Evolutionary conservation across 176 grass and related monocot genomes (phyloP).

Genomic region (Secale cereale): DNA sequence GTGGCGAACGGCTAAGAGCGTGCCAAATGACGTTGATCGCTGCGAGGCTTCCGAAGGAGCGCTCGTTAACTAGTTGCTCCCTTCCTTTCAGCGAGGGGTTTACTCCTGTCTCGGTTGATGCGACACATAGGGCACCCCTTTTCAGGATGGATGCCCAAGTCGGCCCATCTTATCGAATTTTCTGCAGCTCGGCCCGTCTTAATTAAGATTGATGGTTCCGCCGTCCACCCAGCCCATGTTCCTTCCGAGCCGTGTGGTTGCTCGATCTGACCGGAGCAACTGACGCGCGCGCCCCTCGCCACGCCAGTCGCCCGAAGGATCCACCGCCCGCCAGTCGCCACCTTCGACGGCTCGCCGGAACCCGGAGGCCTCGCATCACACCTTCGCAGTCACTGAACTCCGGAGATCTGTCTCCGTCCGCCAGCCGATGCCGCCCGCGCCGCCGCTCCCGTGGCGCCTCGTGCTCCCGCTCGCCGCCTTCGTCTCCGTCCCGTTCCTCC

Average conservation of each 20-base stretch:
- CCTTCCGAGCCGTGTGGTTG: background rate
- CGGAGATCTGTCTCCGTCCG: background rate
- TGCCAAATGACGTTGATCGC: too few species aligned
- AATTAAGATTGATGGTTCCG: too few species aligned
- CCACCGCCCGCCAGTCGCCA: slow-evolving; percentile 2
- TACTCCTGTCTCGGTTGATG: too few species aligned
- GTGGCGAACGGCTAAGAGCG: too few species aligned
- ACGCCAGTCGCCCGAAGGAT: background rate
- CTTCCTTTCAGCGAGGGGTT: too few species aligned
- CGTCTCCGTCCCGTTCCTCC: slow-evolving; percentile 53
- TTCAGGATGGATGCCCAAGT: too few species aligned
- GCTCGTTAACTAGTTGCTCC: too few species aligned
- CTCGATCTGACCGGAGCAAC: background rate
- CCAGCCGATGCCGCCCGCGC: slow-evolving; percentile 14
- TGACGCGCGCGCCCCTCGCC: background rate
- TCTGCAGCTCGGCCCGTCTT: too few species aligned
- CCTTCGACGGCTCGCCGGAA: background rate
- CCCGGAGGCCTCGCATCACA: background rate
- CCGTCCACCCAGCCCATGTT: too few species aligned
- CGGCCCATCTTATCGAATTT: too few species aligned
- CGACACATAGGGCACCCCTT: too few species aligned
- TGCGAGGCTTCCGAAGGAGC: too few species aligned
- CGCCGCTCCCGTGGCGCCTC: slow-evolving; percentile 27
- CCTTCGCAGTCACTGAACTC: background rate
- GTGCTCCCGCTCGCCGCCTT: slow-evolving; percentile 33